phyloP scores from a whole-genome alignment of 257 asterid genomes.

The Gardenia jasminoides region DNA sequence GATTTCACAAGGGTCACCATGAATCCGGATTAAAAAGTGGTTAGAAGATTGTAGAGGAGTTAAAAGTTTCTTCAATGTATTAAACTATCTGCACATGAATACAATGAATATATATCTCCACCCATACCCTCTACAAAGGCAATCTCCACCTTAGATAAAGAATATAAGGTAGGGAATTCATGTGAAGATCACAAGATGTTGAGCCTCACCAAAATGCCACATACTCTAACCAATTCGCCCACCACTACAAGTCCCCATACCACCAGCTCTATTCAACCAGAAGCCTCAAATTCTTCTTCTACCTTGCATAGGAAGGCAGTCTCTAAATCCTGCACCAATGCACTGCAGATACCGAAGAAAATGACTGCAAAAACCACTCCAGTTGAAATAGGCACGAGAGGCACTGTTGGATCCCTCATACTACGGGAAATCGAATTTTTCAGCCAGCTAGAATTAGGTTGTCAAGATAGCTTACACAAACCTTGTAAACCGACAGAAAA shows the following conservation, averaged over 20 bases:
- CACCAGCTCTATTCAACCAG: constrained; percentile 18
- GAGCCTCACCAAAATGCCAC: constrained; percentile 24
- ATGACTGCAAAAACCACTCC: constrained; percentile 32
- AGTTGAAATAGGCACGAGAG: constrained; percentile 32
- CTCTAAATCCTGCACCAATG: constrained; percentile 19
- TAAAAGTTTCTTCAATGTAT: constrained; percentile 39
- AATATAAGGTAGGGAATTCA: constrained; percentile 24
- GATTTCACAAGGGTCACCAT: neutral
- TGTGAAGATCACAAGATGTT: constrained; percentile 24
- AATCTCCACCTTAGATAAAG: constrained; percentile 19
- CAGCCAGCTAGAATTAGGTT: constrained; percentile 23
- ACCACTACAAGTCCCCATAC: constrained; percentile 16
- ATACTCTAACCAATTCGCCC: constrained; percentile 24
- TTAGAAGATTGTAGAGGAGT: constrained; percentile 26
- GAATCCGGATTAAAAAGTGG: constrained; percentile 27
- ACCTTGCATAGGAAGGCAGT: constrained; percentile 25
- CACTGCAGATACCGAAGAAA: constrained; percentile 25
- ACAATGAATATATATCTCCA: constrained; percentile 42
- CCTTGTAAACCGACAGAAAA: constrained; percentile 19
- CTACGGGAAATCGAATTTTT: constrained; percentile 35
- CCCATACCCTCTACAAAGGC: constrained; percentile 19
- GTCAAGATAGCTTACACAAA: constrained; percentile 17
- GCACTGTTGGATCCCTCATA: constrained; percentile 44
- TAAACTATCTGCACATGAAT: constrained; percentile 56
- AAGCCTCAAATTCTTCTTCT: constrained; percentile 25